Evolutionary conservation across 306 rosid genomes (phyloP).

Genomic region (Trifolium dubium): DNA sequence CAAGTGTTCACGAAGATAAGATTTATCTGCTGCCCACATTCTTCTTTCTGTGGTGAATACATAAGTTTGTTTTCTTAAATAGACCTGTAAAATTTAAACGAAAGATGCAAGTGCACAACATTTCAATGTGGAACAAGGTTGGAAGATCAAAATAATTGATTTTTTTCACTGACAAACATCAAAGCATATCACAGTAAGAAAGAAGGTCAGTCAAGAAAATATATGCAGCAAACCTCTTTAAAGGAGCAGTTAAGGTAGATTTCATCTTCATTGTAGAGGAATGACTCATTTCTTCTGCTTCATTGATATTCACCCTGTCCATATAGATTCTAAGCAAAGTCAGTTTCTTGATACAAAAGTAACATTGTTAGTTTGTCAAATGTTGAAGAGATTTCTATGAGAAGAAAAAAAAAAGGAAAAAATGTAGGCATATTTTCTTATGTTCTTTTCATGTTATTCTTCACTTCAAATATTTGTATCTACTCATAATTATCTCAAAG

Average conservation of each 20-base stretch:
- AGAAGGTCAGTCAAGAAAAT: background rate
- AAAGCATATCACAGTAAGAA: slow-evolving; percentile 14
- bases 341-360: slow-evolving; percentile 37
- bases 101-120: too few relatives aligned
- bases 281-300: slow-evolving; percentile 46
- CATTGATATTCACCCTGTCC: slow-evolving; percentile 58
- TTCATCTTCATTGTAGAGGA: slow-evolving; percentile 50
- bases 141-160: too few relatives aligned
- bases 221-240: slow-evolving; percentile 62
- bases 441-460: too few relatives aligned
- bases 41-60: background rate
- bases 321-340: slow-evolving; percentile 41
- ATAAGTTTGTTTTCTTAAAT: slow-evolving; percentile 20
- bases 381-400: too few relatives aligned
- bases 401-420: too few relatives aligned
- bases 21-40: background rate
- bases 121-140: too few relatives aligned
- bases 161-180: background rate
- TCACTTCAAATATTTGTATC: too few relatives aligned
- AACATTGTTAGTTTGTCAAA: slow-evolving; percentile 8
- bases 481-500: background rate
- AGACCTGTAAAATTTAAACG: slow-evolving; percentile 2
- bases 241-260: slow-evolving; percentile 63
- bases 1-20: too few relatives aligned
- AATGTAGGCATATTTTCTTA: too few relatives aligned